Conservation (phyloP, 2,329 filamentous ascomycete species). For the Chaetothyriales sp. region DNA sequence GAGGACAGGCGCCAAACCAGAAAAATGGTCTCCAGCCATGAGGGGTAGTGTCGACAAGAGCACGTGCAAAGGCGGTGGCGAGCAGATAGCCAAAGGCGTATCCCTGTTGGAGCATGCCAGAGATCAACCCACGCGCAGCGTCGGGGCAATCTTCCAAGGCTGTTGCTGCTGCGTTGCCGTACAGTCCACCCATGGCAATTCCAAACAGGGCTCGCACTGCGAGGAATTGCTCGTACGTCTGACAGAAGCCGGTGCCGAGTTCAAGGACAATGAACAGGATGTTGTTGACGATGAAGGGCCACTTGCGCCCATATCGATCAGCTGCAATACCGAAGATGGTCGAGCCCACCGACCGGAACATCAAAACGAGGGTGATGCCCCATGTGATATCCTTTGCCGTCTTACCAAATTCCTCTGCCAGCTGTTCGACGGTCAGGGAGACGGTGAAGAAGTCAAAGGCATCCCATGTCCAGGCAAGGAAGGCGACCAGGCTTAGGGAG, state of each 20-base stretch:
- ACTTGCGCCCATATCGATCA: constrained; percentile 42
- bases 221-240: constrained; percentile 43
- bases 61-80: constrained; percentile 39
- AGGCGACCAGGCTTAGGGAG: neutral
- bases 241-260: constrained; percentile 44
- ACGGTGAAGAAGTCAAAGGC: constrained; percentile 50
- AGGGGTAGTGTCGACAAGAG: constrained; percentile 48
- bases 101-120: constrained; percentile 46
- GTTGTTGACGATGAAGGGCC: constrained; percentile 47
- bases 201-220: constrained; percentile 46
- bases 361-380: constrained; percentile 42
- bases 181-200: constrained; percentile 45
- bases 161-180: constrained; percentile 47
- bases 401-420: constrained; percentile 39
- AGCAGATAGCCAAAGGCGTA: constrained; percentile 52
- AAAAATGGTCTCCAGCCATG: constrained; percentile 73
- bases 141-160: constrained; percentile 47
- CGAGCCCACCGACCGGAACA: constrained; percentile 45
- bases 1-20: constrained; percentile 77
- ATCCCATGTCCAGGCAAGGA: constrained; percentile 33
- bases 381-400: constrained; percentile 45
- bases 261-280: constrained; percentile 46
- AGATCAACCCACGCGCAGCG: constrained; percentile 43
- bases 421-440: constrained; percentile 38
- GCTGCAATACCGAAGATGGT: constrained; percentile 41